Conservation (phyloP, 1,284 basidiomycete genomes). For the Athelia sp. region DNA sequence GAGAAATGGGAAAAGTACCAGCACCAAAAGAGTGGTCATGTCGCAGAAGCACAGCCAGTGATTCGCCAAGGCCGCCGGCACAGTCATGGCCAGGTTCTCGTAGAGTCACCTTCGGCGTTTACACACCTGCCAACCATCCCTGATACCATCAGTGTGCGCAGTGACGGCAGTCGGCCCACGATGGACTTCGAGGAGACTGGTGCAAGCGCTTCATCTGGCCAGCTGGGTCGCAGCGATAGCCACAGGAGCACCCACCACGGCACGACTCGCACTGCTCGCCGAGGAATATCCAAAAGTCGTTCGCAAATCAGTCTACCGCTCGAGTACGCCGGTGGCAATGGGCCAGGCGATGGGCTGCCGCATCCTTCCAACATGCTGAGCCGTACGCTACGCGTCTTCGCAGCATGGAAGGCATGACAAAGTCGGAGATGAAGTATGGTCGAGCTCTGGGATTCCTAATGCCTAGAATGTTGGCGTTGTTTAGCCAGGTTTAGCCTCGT, state of each 20-base stretch:
- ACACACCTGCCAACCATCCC: background rate
- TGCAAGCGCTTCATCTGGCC: too few relatives aligned
- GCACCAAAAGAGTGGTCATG: conserved; percentile 16
- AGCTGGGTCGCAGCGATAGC: too few relatives aligned
- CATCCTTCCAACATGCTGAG: conserved; percentile 34
- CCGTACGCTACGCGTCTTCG: conserved; percentile 50
- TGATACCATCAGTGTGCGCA: background rate
- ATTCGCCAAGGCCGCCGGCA: conserved; percentile 1
- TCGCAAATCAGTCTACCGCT: conserved; percentile 1
- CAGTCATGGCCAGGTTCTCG: background rate
- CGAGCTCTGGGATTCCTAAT: too few relatives aligned
- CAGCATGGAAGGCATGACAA: conserved; percentile 46
- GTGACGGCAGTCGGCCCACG: background rate
- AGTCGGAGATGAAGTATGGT: background rate
- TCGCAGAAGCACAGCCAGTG: background rate
- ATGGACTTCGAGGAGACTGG: background rate
- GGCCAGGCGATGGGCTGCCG: conserved; percentile 9
- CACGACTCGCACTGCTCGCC: background rate
- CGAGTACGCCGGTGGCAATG: conserved; percentile 2
- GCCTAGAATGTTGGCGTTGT: too few relatives aligned
- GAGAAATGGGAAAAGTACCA: conserved; percentile 47
- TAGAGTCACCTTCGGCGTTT: background rate
- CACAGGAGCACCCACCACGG: background rate
- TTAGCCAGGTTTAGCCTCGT: too few relatives aligned
- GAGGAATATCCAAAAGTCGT: background rate